These are phyloP conservation scores for Blastobotrys americana DNA, from an alignment of 805 yeast species.

Conservation along the genomic window DNA sequence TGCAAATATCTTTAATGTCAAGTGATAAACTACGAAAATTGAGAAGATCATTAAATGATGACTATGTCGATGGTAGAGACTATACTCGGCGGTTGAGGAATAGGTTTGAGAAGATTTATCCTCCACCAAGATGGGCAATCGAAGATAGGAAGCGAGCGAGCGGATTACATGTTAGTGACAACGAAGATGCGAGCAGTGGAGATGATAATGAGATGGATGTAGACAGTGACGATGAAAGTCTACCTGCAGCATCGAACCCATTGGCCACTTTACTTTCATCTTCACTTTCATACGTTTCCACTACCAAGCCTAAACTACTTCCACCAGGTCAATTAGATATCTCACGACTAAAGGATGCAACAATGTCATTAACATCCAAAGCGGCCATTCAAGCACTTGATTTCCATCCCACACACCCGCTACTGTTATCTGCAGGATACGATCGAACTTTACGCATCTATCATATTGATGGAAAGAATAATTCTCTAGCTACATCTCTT, in stretches of 20 bases:
- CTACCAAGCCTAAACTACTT: slow-evolving; percentile 43
- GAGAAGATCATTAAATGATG: slow-evolving; percentile 52
- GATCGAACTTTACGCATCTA: slow-evolving; percentile 81
- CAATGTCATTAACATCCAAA: slow-evolving; percentile 55
- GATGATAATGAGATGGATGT: slow-evolving; percentile 23
- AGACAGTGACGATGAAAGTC: slow-evolving; percentile 29
- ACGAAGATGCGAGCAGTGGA: slow-evolving; percentile 28
- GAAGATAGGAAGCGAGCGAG: slow-evolving; percentile 29
- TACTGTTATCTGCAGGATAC: slow-evolving; percentile 84
- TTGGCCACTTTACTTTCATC: slow-evolving; percentile 28
- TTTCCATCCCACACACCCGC: slow-evolving; percentile 80
- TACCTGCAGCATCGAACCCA: slow-evolving; percentile 27
- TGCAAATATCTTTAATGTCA: slow-evolving; percentile 51
- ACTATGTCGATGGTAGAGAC: slow-evolving; percentile 47
- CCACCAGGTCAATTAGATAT: slow-evolving; percentile 69
- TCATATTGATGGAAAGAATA: slow-evolving; percentile 82
- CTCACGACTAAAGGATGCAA: slow-evolving; percentile 81
- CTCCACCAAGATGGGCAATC: slow-evolving; percentile 75
- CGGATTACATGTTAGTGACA: slow-evolving; percentile 23
- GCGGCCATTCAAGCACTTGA: slow-evolving; percentile 79
- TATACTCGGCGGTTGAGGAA: slow-evolving; percentile 60
- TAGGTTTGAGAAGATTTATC: slow-evolving; percentile 67
- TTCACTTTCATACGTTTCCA: slow-evolving; percentile 24
- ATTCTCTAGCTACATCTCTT: slow-evolving; percentile 74
- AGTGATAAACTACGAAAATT: slow-evolving; percentile 64